A percentile compares a stretch with the other conserved stretches of the same genome.
Conservation (phyloP, 192 early-diverging fungal genomes). For the Fimicolochytrium jonesii region DNA sequence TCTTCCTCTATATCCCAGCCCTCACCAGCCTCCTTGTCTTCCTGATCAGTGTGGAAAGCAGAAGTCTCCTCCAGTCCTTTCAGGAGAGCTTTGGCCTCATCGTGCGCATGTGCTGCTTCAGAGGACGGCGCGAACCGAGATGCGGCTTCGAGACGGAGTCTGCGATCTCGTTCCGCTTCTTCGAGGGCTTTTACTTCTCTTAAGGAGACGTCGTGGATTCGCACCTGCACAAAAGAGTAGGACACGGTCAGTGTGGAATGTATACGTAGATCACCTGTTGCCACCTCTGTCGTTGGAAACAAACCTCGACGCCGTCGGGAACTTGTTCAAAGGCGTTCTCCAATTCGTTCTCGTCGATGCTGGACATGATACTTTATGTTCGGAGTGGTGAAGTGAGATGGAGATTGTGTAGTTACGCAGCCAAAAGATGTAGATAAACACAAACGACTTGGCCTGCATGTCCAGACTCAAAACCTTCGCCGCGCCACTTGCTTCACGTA, state of each 20-base stretch:
- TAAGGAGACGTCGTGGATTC: background rate
- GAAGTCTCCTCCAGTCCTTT: too few relatives aligned
- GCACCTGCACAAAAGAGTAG: background rate
- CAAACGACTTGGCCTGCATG: too few relatives aligned
- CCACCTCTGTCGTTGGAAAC: background rate
- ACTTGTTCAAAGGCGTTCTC: background rate
- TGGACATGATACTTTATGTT: too few relatives aligned
- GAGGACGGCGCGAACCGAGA: background rate
- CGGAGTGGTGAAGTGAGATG: too few relatives aligned
- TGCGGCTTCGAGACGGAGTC: background rate
- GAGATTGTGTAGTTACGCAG: too few relatives aligned
- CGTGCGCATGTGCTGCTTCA: background rate
- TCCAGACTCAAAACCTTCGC: background rate
- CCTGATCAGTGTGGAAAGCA: too few relatives aligned
- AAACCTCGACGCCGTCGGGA: background rate
- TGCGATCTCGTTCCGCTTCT: constrained; percentile 3
- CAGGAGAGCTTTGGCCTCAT: constrained; percentile 10
- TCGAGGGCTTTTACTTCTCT: background rate
- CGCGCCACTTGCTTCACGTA: background rate
- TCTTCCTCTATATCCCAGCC: too few relatives aligned
- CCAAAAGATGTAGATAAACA: too few relatives aligned
- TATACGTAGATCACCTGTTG: background rate
- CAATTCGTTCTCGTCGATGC: too few relatives aligned
- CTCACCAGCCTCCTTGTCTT: too few relatives aligned
- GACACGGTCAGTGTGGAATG: background rate